Conservation (phyloP, 495 filamentous ascomycete species). For the Aspergillus diversus region DNA sequence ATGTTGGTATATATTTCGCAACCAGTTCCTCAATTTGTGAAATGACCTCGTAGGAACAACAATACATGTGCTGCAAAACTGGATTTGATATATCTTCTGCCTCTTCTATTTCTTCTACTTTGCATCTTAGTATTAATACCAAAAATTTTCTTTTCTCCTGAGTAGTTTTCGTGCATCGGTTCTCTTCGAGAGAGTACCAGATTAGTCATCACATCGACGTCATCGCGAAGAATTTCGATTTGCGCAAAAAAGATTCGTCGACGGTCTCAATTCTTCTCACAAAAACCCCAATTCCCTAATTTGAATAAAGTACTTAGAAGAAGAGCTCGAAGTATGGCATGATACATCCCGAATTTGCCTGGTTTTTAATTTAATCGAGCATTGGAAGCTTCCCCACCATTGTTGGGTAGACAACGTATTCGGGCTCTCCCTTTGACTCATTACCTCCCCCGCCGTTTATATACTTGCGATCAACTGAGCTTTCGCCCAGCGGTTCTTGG, state of each 20-base stretch:
- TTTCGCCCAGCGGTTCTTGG: background rate
- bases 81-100: no score
- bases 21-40: no score
- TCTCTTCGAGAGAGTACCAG: background rate
- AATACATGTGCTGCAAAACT: no score
- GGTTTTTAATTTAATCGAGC: no score
- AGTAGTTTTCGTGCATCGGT: no score
- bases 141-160: no score
- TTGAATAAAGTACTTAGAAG: background rate
- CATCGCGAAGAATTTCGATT: slow-evolving; percentile 29
- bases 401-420: background rate
- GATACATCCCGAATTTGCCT: background rate
- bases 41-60: no score
- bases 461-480: background rate
- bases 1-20: no score
- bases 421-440: background rate
- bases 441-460: background rate
- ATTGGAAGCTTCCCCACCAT: background rate
- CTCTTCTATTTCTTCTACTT: no score
- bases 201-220: slow-evolving; percentile 33
- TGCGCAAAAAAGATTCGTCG: slow-evolving; percentile 7
- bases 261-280: background rate
- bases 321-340: background rate
- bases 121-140: no score
- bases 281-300: background rate